These are phyloP conservation scores for Diplodia mutila DNA, from an alignment of 2,329 filamentous ascomycete genomes.

Conservation along the genomic window DNA sequence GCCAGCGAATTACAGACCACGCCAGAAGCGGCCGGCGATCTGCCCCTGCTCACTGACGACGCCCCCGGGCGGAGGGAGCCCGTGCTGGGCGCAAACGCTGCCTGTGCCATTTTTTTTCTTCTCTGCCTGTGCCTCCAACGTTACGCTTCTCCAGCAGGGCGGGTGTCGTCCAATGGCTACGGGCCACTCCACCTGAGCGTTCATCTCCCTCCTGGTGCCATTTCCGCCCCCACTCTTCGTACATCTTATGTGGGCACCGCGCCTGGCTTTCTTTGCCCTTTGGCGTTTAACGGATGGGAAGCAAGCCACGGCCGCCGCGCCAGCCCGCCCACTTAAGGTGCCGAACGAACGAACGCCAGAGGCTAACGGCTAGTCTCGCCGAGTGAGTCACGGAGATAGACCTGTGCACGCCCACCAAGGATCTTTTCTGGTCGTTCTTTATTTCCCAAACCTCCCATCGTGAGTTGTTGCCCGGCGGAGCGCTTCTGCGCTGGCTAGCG, in stretches of 20 bases:
- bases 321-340: not conserved
- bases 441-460: too few relatives aligned
- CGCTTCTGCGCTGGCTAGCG: conserved; percentile 5
- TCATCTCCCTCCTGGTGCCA: not conserved
- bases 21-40: not conserved
- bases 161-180: not conserved
- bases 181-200: not conserved
- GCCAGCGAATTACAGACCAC: not conserved
- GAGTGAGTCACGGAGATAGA: conserved; percentile 1
- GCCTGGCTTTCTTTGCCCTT: not conserved
- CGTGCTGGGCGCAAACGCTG: not conserved
- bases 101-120: not conserved
- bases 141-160: not conserved
- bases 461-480: conserved; percentile 1
- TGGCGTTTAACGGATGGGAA: not conserved
- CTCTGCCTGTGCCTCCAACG: not conserved
- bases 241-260: conserved; percentile 9
- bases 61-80: too few relatives aligned
- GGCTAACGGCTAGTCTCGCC: conserved; percentile 3
- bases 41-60: not conserved
- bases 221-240: not conserved
- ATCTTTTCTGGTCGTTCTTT: not conserved
- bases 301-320: not conserved
- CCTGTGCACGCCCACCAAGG: not conserved
- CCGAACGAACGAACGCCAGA: not conserved